Evolutionary conservation across 176 grass and related monocot genomes (phyloP).

Genomic region (Carex kokanica): DNA sequence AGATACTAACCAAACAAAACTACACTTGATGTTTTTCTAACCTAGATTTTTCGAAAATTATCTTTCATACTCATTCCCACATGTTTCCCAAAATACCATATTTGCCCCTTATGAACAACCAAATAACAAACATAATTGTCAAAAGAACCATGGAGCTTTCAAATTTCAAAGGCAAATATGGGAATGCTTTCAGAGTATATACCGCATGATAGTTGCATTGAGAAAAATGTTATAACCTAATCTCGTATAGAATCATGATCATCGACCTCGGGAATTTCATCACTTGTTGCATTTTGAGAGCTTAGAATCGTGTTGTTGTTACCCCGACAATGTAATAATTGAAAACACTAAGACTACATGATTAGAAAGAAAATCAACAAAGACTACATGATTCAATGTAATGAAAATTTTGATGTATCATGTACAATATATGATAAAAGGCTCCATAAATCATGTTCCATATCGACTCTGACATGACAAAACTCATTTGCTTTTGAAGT

Average conservation of each 20-base stretch:
- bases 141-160: neutral
- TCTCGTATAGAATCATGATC: slow-evolving; percentile 46
- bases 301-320: slow-evolving; percentile 42
- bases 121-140: no score
- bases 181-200: neutral
- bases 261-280: slow-evolving; percentile 40
- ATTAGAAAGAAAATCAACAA: no score
- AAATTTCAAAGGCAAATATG: slow-evolving; percentile 1
- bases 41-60: slow-evolving; percentile 7
- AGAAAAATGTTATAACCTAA: slow-evolving; percentile 21
- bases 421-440: no score
- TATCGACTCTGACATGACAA: no score
- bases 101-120: neutral
- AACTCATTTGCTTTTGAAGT: no score
- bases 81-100: neutral
- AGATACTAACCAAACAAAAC: slow-evolving; percentile 6
- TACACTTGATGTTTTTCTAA: slow-evolving; percentile 12
- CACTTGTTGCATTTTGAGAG: slow-evolving; percentile 19
- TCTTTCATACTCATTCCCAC: slow-evolving; percentile 3
- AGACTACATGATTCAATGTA: no score
- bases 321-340: slow-evolving; percentile 62
- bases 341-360: no score
- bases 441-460: no score
- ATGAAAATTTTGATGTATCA: no score
- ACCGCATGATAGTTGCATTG: neutral